Base-by-base conservation (phyloP, 441 rosid genomes). In the Adansonia madagascariensis region DNA sequence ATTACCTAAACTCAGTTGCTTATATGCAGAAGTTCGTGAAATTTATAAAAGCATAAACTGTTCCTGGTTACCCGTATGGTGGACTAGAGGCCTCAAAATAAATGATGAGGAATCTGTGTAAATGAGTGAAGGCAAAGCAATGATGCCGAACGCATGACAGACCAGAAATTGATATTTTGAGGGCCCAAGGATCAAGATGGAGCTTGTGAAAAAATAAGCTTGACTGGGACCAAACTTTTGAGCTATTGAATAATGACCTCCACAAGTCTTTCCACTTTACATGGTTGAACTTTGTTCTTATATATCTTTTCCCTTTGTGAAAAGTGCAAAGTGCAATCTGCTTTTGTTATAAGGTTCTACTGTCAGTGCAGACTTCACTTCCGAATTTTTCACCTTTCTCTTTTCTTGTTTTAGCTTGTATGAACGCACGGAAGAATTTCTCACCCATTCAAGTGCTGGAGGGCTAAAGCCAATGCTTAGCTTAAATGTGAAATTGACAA, bases 341-440 rank as follows among this genome's bases (percentile, higher is more conserved):
- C 62, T 70, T 80, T 77, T 77, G 22, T 53, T 39, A 27, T 27
- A 80, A 47, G 69, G 8, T 80, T 46, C 24, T 69, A 59, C 47
- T 49, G 35, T 80, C 43, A 71, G 56, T 56, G 44, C 55, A 64
- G 77, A 75, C 73, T 76, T 75, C 74, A 27, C 71, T 49, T 43
- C 20, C 1, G 3, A 24, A 12, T 50, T 52, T 27, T 24, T 1
- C 35, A 4, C 39, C 2, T 47, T 22, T 0, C 12, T 0, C 6
- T 47, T 24, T 3, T 1, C 1, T 11, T 43, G 35, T n/a, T 55
- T n/a, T 39, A 27, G 31, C 57, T 50, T 70, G 11, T 27, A 6
- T 70, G 39, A 69, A 39, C 6, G 10, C 12, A 56, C 35, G 64
- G 64, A 15, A 53, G 52, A 55, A 72, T 27, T 8, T 72, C 75